Evolutionary conservation across 2,329 filamentous ascomycete genomes (phyloP), one percentile per base, ranked within the genome.

Genomic region (Hymenotorrendiella dingleyae): DNA sequence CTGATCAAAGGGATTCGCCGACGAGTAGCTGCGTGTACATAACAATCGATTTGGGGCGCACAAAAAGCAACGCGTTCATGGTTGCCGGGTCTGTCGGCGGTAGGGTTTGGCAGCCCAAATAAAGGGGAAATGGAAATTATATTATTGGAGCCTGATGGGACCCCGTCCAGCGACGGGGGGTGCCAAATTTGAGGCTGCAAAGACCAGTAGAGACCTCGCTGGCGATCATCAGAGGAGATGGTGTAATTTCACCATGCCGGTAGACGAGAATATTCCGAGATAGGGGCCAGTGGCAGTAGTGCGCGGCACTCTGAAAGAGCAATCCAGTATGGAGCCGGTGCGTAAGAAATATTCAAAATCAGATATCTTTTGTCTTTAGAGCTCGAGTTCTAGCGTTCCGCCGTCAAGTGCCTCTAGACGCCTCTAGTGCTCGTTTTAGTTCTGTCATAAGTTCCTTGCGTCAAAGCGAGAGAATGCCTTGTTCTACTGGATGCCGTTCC

Each of bases 141-240:
- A n/a, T 34, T 20, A 20, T 20, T 20, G 22, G 32, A 17, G 19
- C 22, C 32, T 20, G 9, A 19, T 12, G 11, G 30, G 36, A 29
- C 20, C 29, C 32, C n/a, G 38, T 28, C 26, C 29, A 14, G 21
- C 23, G 19, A 35, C 29, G 16, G 22, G 30, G 39, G 32, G 14
- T 23, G 12, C 23, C 40, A 42, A 42, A 37, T 42, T 42, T 36
- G 40, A 42, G 24, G 40, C 33, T 29, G 37, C 27, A 32, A 21
- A 32, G 22, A 21, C 22, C 33, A 19, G 24, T 20, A 30, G 12
- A 27, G 27, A 42, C 33, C 24, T 37, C 40, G 20, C 29, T 33
- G 40, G 36, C 40, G 40, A 42, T 43, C 40, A 37, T 36, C 9
- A 28, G 22, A 36, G 27, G 32, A 36, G 23, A 41, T 35, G 40